Percentiles rank a stretch among this genome's conserved stretches.
These are phyloP conservation scores for Plenodomus lindquistii DNA, from an alignment of 2,329 filamentous ascomycete species.

Conservation along the genomic window DNA sequence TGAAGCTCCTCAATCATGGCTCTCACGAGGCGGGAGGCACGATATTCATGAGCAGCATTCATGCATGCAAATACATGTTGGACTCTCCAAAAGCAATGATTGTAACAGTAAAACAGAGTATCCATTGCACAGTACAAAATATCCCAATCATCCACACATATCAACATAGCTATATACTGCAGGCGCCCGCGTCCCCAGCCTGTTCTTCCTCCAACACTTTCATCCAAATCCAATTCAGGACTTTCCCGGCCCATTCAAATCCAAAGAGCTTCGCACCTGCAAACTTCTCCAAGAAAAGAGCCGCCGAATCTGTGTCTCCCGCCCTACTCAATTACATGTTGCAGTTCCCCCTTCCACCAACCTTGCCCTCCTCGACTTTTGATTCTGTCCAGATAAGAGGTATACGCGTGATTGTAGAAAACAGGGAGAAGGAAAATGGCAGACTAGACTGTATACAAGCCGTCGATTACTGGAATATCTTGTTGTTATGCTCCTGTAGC, in stretches of 20 bases:
- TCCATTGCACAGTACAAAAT: neutral
- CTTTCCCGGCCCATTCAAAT: too few species aligned
- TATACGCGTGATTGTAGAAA: constrained; percentile 19
- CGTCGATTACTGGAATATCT: constrained; percentile 12
- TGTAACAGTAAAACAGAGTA: neutral
- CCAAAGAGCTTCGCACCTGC: too few species aligned
- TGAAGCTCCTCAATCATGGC: too few species aligned
- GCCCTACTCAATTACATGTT: neutral
- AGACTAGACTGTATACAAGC: constrained; percentile 12
- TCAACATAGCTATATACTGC: constrained; percentile 12
- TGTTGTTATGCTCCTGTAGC: neutral
- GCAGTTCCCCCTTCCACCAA: too few species aligned
- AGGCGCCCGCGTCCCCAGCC: too few species aligned
- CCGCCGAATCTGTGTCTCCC: neutral
- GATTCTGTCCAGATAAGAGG: constrained; percentile 17
- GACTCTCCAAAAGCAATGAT: neutral
- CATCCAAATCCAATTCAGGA: too few species aligned
- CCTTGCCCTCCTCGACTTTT: constrained; percentile 5
- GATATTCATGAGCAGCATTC: neutral
- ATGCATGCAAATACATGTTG: neutral
- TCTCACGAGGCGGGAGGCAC: too few species aligned
- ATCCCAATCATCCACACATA: constrained; percentile 24
- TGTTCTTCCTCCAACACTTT: too few species aligned
- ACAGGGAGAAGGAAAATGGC: constrained; percentile 1
- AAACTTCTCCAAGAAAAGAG: too few species aligned